A percentile compares a stretch with the other conserved stretches of the same genome.
Conservation (phyloP, 768 basidiomycete genomes). For the Mycena metata region DNA sequence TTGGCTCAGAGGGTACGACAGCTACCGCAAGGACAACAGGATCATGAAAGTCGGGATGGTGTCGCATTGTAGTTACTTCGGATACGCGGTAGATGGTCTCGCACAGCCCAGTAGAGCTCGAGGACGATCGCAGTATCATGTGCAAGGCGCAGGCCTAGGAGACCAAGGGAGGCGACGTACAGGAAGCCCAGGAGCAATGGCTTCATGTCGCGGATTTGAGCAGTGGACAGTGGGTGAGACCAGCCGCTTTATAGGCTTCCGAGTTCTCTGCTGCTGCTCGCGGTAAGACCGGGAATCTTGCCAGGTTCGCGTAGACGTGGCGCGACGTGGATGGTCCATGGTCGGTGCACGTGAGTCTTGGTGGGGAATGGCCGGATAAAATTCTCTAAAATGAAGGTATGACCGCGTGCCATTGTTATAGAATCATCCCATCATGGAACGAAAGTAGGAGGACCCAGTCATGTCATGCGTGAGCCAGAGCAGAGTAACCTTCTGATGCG, state of each 20-base stretch:
- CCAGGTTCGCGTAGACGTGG: conserved; percentile 15
- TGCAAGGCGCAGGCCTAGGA: conserved; percentile 30
- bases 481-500: too few species aligned
- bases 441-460: too few species aligned
- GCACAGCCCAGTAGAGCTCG: conserved; percentile 16
- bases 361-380: background rate
- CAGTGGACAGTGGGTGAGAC: background rate
- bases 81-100: conserved; percentile 1
- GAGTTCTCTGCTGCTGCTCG: conserved; percentile 17
- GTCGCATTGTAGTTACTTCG: background rate
- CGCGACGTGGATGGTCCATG: conserved; percentile 21
- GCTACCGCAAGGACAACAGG: background rate
- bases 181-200: conserved; percentile 31
- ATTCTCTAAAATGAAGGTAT: background rate
- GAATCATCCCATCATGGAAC: background rate
- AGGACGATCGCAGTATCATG: conserved; percentile 28
- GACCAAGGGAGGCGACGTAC: conserved; percentile 34
- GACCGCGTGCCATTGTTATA: background rate
- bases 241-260: conserved; percentile 14
- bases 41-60: conserved; percentile 12
- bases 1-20: background rate
- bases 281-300: background rate
- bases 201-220: too few species aligned
- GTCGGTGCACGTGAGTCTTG: conserved; percentile 3
- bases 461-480: too few species aligned